Conservation (phyloP, 2,329 filamentous ascomycete genomes). For the Lecanicillium sp. region DNA sequence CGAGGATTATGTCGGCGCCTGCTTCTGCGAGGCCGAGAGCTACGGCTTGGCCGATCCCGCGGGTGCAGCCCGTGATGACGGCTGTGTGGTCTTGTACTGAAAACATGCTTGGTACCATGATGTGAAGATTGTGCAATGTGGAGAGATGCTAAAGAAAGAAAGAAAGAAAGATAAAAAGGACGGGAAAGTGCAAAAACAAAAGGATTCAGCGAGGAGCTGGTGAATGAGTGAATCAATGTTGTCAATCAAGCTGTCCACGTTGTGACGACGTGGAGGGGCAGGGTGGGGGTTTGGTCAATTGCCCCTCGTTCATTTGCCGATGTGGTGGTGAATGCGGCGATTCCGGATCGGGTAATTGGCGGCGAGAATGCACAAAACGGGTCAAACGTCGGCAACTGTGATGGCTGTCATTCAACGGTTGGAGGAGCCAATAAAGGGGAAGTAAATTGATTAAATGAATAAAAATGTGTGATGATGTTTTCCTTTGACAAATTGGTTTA, state of each 20-base stretch:
- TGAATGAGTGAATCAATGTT: background rate
- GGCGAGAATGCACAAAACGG: slow-evolving; percentile 1
- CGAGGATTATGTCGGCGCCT: slow-evolving; percentile 46
- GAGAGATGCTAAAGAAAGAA: background rate
- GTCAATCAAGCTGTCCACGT: background rate
- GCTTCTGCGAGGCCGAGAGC: slow-evolving; percentile 51
- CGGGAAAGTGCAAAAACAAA: background rate
- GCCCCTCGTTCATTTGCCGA: slow-evolving; percentile 6
- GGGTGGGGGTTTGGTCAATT: background rate
- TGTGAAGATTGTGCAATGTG: too few species aligned
- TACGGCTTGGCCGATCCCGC: slow-evolving; percentile 50
- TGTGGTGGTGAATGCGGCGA: background rate
- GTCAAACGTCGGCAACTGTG: too few species aligned
- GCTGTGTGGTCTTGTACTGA: slow-evolving; percentile 49
- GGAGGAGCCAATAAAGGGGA: too few species aligned
- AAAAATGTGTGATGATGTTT: too few species aligned
- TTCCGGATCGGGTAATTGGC: slow-evolving; percentile 5
- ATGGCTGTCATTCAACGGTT: too few species aligned
- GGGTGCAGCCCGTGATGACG: slow-evolving; percentile 47
- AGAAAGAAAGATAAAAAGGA: background rate
- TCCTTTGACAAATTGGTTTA: too few species aligned
- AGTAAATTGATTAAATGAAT: too few species aligned
- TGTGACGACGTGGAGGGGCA: slow-evolving; percentile 2
- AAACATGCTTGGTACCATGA: slow-evolving; percentile 35
- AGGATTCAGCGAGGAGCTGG: background rate